Base-by-base conservation (phyloP, 2,329 filamentous ascomycete genomes). In the Fusarium camptoceras region DNA sequence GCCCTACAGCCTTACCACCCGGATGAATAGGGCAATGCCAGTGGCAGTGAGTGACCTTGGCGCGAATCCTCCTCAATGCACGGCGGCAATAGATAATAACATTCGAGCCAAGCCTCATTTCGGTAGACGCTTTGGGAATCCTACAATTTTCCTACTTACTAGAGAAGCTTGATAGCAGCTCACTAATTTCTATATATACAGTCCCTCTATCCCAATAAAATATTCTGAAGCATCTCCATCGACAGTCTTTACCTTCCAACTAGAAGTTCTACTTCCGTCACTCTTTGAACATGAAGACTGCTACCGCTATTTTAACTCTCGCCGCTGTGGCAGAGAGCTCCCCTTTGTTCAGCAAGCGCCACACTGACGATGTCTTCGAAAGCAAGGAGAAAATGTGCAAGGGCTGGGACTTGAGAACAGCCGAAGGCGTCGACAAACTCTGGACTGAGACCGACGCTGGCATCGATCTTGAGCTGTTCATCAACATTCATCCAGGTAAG, bases 391-490 rank as follows among this genome's bases (percentile, higher is more conserved):
- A 16, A 1, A 34, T 65, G 31, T 69, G 65, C 6, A 68, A 60
- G 1, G 44, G 65, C 0, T 68, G 59, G 65, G 28, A 69, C 6
- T 2, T 69, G 6, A 55, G 37, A 12, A 65, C 64, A 2, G 25
- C 31, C 1, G 64, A 68, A 5, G 65, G 65, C 1, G 64, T 55
- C 0, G 65, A 68, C 0, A 51, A 55, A 6, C 64, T 68, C 4
- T 69, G 65, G 65, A 47, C 54, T 4, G 50, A 69, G 0, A 55
- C 65, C 1, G 64, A 34, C 1, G 65, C 65, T 0, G 59, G 65
- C 0, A 55, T 50, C 1, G 31, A 42, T 2, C 65, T 68, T 12
- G 59, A 68, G 0, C 22, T 69, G 1, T 68, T 68, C n/a, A 68
- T 68, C 20, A 51, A 55, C 4, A 6, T 10, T 3, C 65, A 69